Conservation (phyloP, 306 rosid species). For the Arachis hypogaea region DNA sequence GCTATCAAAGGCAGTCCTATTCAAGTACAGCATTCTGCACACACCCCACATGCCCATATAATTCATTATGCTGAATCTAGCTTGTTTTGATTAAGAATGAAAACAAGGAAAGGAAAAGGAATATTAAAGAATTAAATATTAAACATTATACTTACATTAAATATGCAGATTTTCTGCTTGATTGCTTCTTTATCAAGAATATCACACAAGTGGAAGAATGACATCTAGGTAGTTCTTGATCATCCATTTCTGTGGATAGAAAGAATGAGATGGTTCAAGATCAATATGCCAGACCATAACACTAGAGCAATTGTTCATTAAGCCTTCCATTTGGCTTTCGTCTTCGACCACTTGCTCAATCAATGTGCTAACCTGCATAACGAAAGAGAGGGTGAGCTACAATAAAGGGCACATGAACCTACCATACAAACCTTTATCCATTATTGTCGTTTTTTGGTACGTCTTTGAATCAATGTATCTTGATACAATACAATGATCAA, state of each 20-base stretch:
- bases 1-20: no score
- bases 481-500: no score
- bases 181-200: constrained; percentile 35
- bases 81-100: constrained; percentile 13
- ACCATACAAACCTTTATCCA: neutral
- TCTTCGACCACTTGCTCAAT: constrained; percentile 85
- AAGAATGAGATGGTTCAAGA: constrained; percentile 50
- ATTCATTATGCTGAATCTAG: neutral
- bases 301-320: constrained; percentile 63
- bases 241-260: constrained; percentile 70
- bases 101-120: constrained; percentile 11
- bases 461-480: constrained; percentile 2
- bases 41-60: neutral
- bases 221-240: constrained; percentile 60
- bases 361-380: constrained; percentile 74
- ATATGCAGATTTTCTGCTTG: constrained; percentile 32
- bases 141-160: constrained; percentile 33
- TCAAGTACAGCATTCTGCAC: no score
- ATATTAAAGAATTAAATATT: constrained; percentile 27
- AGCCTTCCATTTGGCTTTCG: constrained; percentile 93
- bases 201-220: constrained; percentile 53
- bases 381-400: constrained; percentile 2
- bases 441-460: neutral
- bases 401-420: neutral
- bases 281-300: constrained; percentile 79